Base-by-base conservation (phyloP, 1,284 basidiomycete genomes). In the Tilletiopsis washingtonensis region DNA sequence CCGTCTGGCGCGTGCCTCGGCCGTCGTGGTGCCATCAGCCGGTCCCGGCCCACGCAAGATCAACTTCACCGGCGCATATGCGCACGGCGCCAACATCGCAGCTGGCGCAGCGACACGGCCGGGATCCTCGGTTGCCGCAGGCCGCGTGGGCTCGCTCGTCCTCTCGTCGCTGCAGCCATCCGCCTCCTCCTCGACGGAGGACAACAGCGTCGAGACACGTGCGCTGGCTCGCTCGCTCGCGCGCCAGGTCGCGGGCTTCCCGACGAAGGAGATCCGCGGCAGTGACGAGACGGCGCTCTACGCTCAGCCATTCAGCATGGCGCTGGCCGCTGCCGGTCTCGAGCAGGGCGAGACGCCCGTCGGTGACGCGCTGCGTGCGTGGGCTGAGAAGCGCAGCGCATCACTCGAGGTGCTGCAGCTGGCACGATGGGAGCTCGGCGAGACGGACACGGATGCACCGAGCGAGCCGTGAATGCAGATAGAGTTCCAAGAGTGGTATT, bases 171-270 rank as follows among this genome's bases (percentile, higher is more conserved):
- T 58, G 9, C 38, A 47, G 12, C 55, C 55, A 4, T 38, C 44
- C 17, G 40, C 41, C 1, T 46, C 59, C 12, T 43, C 57, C 0
- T 19, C 41, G 1, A 23, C 45, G 4, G 39, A 32, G 1, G 40
- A 26, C 1, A 20, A 6, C 3, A 24, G 12, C 3, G 29, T 15
- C 2, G 15, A 34, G 25, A 45, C 56, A 19, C 78, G 79, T 23
- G 78, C 79, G n/a, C 75, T 94, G 3, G 82, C 85, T 56, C 82
- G 88, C 19, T 82, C 84, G 4, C 62, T 94, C 6, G 86, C 85
- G 1, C 80, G 88, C 44, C 91, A 94, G 74, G 84, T 88, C 29
- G 84, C 84, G 9, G 91, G 90, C 1, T 86, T 91, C 74, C 81
- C 86, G 23, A 88, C 88, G 0, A 75, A 74, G n/a, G 78, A 77